phyloP scores from a whole-genome alignment of 352 stramenopile species.

The Thalassiosira ordinaria region DNA sequence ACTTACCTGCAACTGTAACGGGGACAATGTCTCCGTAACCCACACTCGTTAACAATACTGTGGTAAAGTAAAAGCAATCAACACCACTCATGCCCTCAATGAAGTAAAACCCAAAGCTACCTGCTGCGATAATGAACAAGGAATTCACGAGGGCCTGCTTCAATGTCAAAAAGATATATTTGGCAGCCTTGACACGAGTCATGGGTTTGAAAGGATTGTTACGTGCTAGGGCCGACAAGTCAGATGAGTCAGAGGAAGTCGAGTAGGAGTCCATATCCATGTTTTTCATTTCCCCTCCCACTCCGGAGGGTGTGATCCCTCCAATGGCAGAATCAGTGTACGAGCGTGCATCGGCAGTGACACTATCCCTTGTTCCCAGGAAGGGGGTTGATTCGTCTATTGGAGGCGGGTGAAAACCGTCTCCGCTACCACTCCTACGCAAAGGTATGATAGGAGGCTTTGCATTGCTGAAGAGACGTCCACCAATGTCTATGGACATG shows the following conservation, averaged over 20 bases:
- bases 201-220: conserved; percentile 55
- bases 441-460: conserved; percentile 20
- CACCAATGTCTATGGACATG: conserved; percentile 52
- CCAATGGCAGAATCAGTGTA: background rate
- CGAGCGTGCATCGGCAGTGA: no score
- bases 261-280: conserved; percentile 33
- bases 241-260: conserved; percentile 36
- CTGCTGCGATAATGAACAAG: conserved; percentile 80
- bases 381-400: conserved; percentile 56
- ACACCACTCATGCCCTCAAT: conserved; percentile 80
- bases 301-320: background rate
- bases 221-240: conserved; percentile 27
- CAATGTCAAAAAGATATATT: conserved; percentile 84
- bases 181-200: conserved; percentile 69
- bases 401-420: background rate
- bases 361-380: background rate
- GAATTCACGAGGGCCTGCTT: conserved; percentile 81
- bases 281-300: conserved; percentile 32
- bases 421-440: conserved; percentile 24
- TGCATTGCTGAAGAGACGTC: conserved; percentile 9
- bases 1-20: conserved; percentile 58
- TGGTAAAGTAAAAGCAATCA: conserved; percentile 85
- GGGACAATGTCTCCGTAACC: conserved; percentile 81
- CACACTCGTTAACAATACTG: conserved; percentile 55
- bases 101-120: conserved; percentile 82